These are phyloP conservation scores for Kodamaea leandrae DNA, from an alignment of 805 yeast genomes.

Conservation along the genomic window DNA sequence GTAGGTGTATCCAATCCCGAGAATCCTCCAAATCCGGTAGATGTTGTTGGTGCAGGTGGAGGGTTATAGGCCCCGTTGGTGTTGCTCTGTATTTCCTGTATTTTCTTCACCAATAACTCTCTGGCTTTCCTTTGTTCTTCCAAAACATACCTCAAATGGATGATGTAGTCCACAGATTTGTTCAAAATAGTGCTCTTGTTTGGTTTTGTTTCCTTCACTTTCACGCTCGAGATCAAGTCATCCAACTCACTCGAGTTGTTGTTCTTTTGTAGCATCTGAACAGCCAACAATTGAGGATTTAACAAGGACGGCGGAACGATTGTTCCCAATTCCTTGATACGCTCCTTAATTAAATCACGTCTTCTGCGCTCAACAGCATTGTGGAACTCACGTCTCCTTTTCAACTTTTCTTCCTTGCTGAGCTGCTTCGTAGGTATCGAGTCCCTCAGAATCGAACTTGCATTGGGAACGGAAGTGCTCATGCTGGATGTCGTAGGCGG, in stretches of 20 bases:
- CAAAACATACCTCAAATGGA: conserved; percentile 60
- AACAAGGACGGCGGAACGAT: conserved; percentile 77
- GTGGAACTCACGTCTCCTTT: conserved; percentile 82
- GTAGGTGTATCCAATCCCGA: conserved; percentile 4
- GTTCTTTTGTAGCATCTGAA: conserved; percentile 39
- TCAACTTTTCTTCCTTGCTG: conserved; percentile 66
- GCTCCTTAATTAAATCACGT: conserved; percentile 85
- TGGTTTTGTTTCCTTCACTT: conserved; percentile 67
- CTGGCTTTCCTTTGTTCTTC: conserved; percentile 52
- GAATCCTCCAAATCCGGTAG: neutral
- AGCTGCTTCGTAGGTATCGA: conserved; percentile 32
- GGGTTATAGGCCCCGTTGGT: conserved; percentile 4
- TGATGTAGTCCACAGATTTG: conserved; percentile 77
- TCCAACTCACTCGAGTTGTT: conserved; percentile 32
- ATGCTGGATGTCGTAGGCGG: conserved; percentile 22
- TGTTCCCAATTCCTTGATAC: conserved; percentile 77
- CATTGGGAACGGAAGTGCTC: conserved; percentile 33
- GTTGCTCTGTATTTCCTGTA: conserved; percentile 7
- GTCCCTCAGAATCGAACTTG: conserved; percentile 11
- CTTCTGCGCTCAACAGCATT: conserved; percentile 93
- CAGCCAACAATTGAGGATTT: conserved; percentile 44
- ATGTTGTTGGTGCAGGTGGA: conserved; percentile 10
- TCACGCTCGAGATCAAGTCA: conserved; percentile 38
- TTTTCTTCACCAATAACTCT: conserved; percentile 27
- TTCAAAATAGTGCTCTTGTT: conserved; percentile 77